These are phyloP conservation scores for Vairimorpha apis DNA, from an alignment of 371 early-diverging fungal species.

Conservation along the genomic window DNA sequence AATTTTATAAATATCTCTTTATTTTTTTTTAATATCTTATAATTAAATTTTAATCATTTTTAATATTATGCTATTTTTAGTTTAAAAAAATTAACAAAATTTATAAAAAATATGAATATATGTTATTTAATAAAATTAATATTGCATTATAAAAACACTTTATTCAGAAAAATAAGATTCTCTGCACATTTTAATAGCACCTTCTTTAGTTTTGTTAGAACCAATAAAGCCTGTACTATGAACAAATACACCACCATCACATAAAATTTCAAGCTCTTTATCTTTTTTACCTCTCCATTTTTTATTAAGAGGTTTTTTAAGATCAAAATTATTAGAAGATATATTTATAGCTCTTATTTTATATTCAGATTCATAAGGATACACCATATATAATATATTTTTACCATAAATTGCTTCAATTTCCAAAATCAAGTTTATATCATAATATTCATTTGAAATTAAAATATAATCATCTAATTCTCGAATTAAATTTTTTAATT, in stretches of 20 bases:
- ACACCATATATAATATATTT: constrained; percentile 47
- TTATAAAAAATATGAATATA: background rate
- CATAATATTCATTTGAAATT: constrained; percentile 12
- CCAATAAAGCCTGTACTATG: constrained; percentile 75
- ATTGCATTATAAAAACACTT: background rate
- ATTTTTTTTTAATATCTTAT: background rate
- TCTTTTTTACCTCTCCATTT: constrained; percentile 88
- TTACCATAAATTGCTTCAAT: constrained; percentile 33
- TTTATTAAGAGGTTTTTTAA: constrained; percentile 78
- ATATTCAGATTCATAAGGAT: constrained; percentile 14
- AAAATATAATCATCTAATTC: constrained; percentile 29
- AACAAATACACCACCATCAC: constrained; percentile 79
- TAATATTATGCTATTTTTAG: background rate
- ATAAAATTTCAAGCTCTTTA: constrained; percentile 71
- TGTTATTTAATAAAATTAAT: background rate
- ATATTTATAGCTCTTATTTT: constrained; percentile 68
- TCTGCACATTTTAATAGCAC: constrained; percentile 57
- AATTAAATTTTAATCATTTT: background rate
- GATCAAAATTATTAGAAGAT: constrained; percentile 71
- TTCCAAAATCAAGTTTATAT: constrained; percentile 26
- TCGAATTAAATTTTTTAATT: constrained; percentile 15
- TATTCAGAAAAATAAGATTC: no score
- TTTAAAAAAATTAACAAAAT: background rate
- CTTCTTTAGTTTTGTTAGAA: constrained; percentile 39
- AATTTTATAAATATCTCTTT: no score